phyloP scores from a whole-genome alignment of 2,329 filamentous ascomycete genomes.

The Zymoseptoria tritici region DNA sequence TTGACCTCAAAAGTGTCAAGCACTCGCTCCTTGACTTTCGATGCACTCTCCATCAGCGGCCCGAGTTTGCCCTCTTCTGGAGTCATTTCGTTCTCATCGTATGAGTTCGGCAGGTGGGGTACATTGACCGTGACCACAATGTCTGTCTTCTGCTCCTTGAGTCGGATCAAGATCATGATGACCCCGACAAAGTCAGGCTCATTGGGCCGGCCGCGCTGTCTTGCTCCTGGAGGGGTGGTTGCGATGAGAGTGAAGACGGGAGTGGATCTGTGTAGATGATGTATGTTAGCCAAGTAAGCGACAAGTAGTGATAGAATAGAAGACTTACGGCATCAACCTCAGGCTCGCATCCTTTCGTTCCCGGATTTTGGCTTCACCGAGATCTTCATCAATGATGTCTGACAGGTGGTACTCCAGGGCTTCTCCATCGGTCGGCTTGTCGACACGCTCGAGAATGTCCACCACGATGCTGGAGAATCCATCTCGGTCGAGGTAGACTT shows the following conservation, averaged over 20 bases:
- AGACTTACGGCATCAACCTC: not conserved
- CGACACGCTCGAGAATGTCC: conserved; percentile 80
- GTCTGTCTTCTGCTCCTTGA: conserved; percentile 70
- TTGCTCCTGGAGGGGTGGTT: conserved; percentile 39
- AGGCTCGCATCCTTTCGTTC: not conserved
- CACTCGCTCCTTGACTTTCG: conserved; percentile 62
- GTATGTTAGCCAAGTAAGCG: conserved; percentile 26
- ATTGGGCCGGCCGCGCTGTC: conserved; percentile 39
- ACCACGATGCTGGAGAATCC: conserved; percentile 84
- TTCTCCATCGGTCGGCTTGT: conserved; percentile 59
- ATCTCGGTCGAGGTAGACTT: conserved; percentile 78
- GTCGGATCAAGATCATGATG: conserved; percentile 66
- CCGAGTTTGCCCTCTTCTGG: conserved; percentile 58
- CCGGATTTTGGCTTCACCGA: conserved; percentile 27
- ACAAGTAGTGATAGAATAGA: not conserved
- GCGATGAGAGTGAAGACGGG: conserved; percentile 65
- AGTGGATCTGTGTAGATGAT: conserved; percentile 31
- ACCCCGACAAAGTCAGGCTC: conserved; percentile 53
- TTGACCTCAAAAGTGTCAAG: conserved; percentile 68
- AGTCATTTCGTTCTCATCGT: conserved; percentile 65
- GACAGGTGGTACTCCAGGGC: conserved; percentile 48
- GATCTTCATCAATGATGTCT: conserved; percentile 32
- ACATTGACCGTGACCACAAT: conserved; percentile 82
- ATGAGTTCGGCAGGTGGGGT: conserved; percentile 69
- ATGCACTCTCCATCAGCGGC: conserved; percentile 53